Conservation (phyloP, 345 rosid genomes). For the Corchorus capsularis region DNA sequence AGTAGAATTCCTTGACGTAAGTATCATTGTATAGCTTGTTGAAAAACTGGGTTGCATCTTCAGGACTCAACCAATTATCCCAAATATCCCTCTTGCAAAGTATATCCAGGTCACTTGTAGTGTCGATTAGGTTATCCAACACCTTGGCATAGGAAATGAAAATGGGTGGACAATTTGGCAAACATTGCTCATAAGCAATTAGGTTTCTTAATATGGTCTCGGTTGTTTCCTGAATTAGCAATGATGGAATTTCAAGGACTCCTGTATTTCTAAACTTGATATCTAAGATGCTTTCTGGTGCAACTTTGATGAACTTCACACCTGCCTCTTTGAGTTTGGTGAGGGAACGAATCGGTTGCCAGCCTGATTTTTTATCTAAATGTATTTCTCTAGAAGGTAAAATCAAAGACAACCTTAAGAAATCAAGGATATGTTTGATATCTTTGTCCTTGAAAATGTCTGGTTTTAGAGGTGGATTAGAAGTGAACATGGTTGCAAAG, state of each 20-base stretch:
- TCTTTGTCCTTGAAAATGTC: background rate
- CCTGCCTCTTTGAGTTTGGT: background rate
- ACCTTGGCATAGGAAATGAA: background rate
- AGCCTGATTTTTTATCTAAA: background rate
- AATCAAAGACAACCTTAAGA: constrained; percentile 8
- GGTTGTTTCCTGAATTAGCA: constrained; percentile 31
- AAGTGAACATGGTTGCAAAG: background rate
- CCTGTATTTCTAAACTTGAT: constrained; percentile 20
- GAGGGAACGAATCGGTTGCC: constrained; percentile 11
- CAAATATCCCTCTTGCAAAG: constrained; percentile 18
- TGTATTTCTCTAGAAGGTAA: background rate
- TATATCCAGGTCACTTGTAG: constrained; percentile 3
- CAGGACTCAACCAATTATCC: constrained; percentile 24
- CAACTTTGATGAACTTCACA: background rate
- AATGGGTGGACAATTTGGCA: background rate
- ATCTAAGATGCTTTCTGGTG: background rate
- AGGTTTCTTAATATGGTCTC: constrained; percentile 34
- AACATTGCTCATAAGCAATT: constrained; percentile 39
- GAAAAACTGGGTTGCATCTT: constrained; percentile 20
- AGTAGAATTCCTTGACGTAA: constrained; percentile 18
- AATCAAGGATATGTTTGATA: constrained; percentile 27
- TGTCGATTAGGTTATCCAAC: constrained; percentile 6
- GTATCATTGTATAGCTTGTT: constrained; percentile 28
- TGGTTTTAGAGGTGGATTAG: background rate
- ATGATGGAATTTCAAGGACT: constrained; percentile 29